Evolutionary conservation across 2,329 filamentous ascomycete genomes (phyloP), one percentile per base, ranked within the genome.

Genomic region (Claviceps sp.): DNA sequence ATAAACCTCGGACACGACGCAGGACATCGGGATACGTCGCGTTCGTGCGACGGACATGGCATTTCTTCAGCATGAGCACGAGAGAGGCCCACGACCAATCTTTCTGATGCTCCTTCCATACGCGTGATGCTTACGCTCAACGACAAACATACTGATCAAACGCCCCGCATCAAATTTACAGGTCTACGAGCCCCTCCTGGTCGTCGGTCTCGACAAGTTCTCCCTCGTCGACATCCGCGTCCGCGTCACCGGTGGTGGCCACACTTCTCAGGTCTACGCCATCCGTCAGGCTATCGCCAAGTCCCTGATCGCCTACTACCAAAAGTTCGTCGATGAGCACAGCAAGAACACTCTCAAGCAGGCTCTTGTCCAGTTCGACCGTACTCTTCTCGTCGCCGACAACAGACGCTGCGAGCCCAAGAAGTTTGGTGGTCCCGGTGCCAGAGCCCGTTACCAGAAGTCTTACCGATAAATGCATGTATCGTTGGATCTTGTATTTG

Each of bases 261-360:
- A 97, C 82, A 90, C 87, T 62, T 95, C 88, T 56, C 90, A 96
- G 76, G 82, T 95, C 76, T 96, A 97, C 77, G 93, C 93, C 72
- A 89, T 97, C 81, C 89, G 93, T 67, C 93, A 98, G 80, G 91
- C 93, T 68, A 97, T 98, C 71, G 84, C 90, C 79, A 98, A 97
- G 84, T 65, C 68, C 56, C 62, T 71, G 55, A 68, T 71, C 63
- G 68, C 89, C 75, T 96, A 96, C 86, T 97, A 96, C 87, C 91
- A 96, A 80, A 96, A 98, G 83, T 98, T 85, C 79, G 89, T 97
- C 76, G 93, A 98, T 72, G 93, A 98, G 87, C 90, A 97, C 87
- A 89, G 87, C 80, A 98, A 98, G 87, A 96, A 97, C 84, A 81
- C 89, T 77, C 83, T 98, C 70, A 98, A 97, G 89, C 86, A 91